Percentiles rank a stretch among this genome's conserved stretches.
Evolutionary conservation across 148 eudicot genomes (phyloP).

Genomic region (Amaranthus palmeri): DNA sequence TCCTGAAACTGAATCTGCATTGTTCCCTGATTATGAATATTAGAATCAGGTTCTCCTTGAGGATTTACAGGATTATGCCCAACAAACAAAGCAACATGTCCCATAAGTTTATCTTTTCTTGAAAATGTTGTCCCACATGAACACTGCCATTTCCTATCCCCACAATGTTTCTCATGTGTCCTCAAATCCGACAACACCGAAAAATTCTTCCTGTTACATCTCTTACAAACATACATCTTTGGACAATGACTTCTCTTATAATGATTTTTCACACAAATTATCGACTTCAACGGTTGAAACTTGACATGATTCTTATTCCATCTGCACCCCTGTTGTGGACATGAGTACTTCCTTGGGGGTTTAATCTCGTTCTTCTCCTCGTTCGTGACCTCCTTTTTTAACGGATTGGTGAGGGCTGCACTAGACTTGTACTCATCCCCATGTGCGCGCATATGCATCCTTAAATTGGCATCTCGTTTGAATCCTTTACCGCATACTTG

Average conservation of each 20-base stretch:
- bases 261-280: slow-evolving; percentile 87
- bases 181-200: slow-evolving; percentile 76
- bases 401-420: slow-evolving; percentile 64
- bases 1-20: slow-evolving; percentile 17
- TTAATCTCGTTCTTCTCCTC: not conserved
- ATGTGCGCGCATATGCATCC: slow-evolving; percentile 97
- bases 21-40: slow-evolving; percentile 8
- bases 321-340: slow-evolving; percentile 82
- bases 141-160: slow-evolving; percentile 74
- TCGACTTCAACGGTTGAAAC: slow-evolving; percentile 83
- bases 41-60: not conserved
- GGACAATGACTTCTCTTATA: slow-evolving; percentile 93
- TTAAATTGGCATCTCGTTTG: slow-evolving; percentile 77
- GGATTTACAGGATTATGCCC: slow-evolving; percentile 56
- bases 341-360: slow-evolving; percentile 54
- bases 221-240: slow-evolving; percentile 74
- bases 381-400: slow-evolving; percentile 27
- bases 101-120: slow-evolving; percentile 94
- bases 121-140: slow-evolving; percentile 90
- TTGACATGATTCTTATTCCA: slow-evolving; percentile 74
- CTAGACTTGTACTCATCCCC: slow-evolving; percentile 83
- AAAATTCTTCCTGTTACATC: slow-evolving; percentile 66
- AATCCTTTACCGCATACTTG: slow-evolving; percentile 85
- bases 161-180: slow-evolving; percentile 94
- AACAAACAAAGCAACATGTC: slow-evolving; percentile 69